Base-by-base conservation (phyloP, 1,284 basidiomycete species). In the Ganoderma resinaceum region DNA sequence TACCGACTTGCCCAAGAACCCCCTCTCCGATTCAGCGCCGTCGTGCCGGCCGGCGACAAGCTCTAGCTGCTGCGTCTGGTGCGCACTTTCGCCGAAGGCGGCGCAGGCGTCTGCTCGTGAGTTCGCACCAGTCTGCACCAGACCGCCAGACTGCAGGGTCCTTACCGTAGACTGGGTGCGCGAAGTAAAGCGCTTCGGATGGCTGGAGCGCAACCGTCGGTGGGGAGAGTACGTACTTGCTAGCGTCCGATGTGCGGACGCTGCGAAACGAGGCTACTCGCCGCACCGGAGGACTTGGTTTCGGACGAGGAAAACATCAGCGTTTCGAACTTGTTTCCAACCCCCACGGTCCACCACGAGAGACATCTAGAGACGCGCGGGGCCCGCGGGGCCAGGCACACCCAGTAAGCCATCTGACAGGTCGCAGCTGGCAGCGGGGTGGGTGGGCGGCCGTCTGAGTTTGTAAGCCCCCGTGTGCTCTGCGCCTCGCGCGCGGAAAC, bases 321-420 rank as follows among this genome's bases (percentile, higher is more conserved):
- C 4, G 11, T 37, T n/a, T 37, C 55, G 33, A 20, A 31, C 26
- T n/a, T n/a, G 11, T 55, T 55, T 29, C 12, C 49, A n/a, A 31
- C 29, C 2, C n/a, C 53, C 23, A 0, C 46, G 9, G 26, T 33
- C 53, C 23, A 0, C 46, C 23, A 49, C 23, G n/a, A 11, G 38
- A 49, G 43, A n/a, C 23, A 20, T 23, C 23, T 29, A 23, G 33
- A n/a, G 55, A 18, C 33, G 33, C 33, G 33, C 20, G 55, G 33
- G 55, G 33, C 31, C 55, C 14, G 60, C 14, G 43, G n/a, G 46
- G 62, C 60, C 61, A 69, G 68, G 65, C 62, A 66, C 68, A 57
- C 31, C 16, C 33, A 58, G 33, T 55, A 35, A 11, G 55, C 33
- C 33, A 33, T 11, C 31, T 58, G 55, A 58, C 55, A 58, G 55